Percentiles rank a stretch among this genome's conserved stretches.
These are phyloP conservation scores for Gyrodon lividus DNA, from an alignment of 768 basidiomycete genomes.

Conservation along the genomic window DNA sequence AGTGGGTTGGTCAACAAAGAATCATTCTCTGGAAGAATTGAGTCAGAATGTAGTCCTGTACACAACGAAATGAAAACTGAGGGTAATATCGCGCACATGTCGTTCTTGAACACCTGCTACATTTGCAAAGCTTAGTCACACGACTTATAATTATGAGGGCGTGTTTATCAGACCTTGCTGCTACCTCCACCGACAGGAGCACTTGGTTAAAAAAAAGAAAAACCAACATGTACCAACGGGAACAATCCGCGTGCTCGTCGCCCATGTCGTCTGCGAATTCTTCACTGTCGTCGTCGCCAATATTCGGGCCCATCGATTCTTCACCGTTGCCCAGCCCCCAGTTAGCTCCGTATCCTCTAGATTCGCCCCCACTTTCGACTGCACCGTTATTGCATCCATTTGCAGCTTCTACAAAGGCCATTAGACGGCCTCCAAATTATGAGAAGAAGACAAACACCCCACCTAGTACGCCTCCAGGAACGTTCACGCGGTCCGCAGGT, in stretches of 20 bases:
- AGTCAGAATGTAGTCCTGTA: too few relatives aligned
- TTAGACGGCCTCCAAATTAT: conserved; percentile 41
- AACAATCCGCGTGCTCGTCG: not conserved
- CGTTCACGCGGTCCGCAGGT: conserved; percentile 15
- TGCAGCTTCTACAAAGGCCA: conserved; percentile 55
- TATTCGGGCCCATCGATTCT: conserved; percentile 35
- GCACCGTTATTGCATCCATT: conserved; percentile 44
- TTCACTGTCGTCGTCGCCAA: conserved; percentile 54
- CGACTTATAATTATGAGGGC: not conserved
- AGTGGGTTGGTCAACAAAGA: not conserved
- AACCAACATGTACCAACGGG: conserved; percentile 11
- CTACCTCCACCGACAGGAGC: not conserved
- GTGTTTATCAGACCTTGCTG: too few relatives aligned
- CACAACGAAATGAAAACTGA: too few relatives aligned
- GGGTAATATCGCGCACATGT: too few relatives aligned
- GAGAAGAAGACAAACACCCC: conserved; percentile 36
- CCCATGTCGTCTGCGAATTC: conserved; percentile 24
- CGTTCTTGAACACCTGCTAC: not conserved
- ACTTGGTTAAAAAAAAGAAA: not conserved
- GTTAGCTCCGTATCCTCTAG: conserved; percentile 27
- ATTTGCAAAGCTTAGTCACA: not conserved
- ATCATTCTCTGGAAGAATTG: too few relatives aligned
- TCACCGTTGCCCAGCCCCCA: conserved; percentile 36
- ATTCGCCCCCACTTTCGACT: conserved; percentile 29
- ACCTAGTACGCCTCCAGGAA: conserved; percentile 23